Evolutionary conservation across 805 yeast species (phyloP).

Genomic region (Ogataea glucozyma): DNA sequence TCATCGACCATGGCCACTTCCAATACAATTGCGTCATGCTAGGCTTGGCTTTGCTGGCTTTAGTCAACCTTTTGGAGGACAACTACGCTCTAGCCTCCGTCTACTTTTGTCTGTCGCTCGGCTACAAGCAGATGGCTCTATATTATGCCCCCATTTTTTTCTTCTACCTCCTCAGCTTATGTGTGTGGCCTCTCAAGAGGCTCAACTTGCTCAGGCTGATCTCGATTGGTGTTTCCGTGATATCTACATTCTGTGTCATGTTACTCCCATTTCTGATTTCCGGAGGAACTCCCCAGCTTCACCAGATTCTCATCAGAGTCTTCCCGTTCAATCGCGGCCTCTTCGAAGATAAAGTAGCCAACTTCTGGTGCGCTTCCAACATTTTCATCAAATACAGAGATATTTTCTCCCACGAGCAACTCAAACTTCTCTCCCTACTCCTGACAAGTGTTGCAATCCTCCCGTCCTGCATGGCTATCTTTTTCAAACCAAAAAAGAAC

Average conservation of each 20-base stretch:
- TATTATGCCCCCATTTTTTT: constrained; percentile 91
- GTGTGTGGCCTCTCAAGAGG: constrained; percentile 33
- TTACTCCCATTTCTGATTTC: constrained; percentile 61
- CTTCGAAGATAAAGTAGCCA: constrained; percentile 96
- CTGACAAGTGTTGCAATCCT: constrained; percentile 53
- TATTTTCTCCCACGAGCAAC: constrained; percentile 52
- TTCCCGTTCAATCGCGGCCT: constrained; percentile 93
- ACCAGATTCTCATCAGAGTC: constrained; percentile 64
- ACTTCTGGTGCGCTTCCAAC: constrained; percentile 96
- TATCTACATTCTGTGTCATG: constrained; percentile 49
- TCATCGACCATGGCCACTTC: constrained; percentile 96
- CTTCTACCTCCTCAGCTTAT: constrained; percentile 66
- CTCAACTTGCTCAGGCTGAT: constrained; percentile 60
- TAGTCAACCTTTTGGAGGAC: constrained; percentile 64
- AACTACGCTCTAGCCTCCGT: constrained; percentile 68
- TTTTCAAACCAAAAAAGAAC: constrained; percentile 51
- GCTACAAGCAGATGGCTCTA: constrained; percentile 94
- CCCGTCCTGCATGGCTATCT: constrained; percentile 55
- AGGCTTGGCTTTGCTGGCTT: constrained; percentile 72
- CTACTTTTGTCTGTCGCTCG: constrained; percentile 73
- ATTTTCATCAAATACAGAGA: constrained; percentile 67
- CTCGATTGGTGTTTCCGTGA: constrained; percentile 63
- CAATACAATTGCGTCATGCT: constrained; percentile 95
- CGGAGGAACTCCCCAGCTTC: constrained; percentile 48
- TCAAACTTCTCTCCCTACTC: constrained; percentile 58